Percentiles rank a stretch among this genome's conserved stretches.
phyloP scores from a whole-genome alignment of 208 protist species.

The Leishmania martiniquensis region DNA sequence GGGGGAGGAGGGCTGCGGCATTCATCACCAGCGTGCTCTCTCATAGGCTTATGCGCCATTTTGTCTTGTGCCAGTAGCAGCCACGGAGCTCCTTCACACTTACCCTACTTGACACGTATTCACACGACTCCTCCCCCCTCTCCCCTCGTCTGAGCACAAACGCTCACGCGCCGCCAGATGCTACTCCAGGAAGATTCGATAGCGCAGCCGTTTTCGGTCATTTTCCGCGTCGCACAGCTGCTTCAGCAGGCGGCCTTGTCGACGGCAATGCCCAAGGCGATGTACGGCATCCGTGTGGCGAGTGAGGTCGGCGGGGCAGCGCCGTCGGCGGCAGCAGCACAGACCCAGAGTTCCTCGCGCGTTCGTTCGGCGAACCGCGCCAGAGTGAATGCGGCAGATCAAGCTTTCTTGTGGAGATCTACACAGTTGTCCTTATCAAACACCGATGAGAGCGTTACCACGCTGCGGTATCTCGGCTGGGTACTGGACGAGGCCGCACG shows the following conservation, averaged over 20 bases:
- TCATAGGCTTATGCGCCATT: not conserved
- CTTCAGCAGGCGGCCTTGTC: slow-evolving; percentile 17
- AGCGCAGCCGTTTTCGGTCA: slow-evolving; percentile 15
- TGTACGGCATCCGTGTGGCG: not conserved
- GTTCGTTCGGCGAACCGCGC: not conserved
- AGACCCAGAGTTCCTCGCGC: not conserved
- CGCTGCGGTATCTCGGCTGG: slow-evolving; percentile 42
- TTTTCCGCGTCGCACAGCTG: slow-evolving; percentile 15
- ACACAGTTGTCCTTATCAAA: slow-evolving; percentile 17
- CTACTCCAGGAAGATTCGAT: slow-evolving; percentile 23
- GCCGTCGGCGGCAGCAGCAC: not conserved
- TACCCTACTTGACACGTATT: not conserved
- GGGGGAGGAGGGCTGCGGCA: not conserved
- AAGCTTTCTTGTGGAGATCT: not conserved
- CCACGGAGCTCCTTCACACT: not conserved
- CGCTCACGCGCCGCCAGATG: slow-evolving; percentile 11
- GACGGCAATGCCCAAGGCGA: not conserved
- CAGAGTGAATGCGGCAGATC: not conserved
- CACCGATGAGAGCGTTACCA: slow-evolving; percentile 18
- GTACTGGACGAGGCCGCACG: slow-evolving; percentile 26
- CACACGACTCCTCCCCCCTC: not conserved
- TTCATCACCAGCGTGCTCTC: not conserved
- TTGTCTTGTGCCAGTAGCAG: too few species aligned
- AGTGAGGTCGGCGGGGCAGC: not conserved
- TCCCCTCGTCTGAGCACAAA: not conserved